Conservation (phyloP, 176 grass and related monocot genomes). For the Thinopyrum elongatum region DNA sequence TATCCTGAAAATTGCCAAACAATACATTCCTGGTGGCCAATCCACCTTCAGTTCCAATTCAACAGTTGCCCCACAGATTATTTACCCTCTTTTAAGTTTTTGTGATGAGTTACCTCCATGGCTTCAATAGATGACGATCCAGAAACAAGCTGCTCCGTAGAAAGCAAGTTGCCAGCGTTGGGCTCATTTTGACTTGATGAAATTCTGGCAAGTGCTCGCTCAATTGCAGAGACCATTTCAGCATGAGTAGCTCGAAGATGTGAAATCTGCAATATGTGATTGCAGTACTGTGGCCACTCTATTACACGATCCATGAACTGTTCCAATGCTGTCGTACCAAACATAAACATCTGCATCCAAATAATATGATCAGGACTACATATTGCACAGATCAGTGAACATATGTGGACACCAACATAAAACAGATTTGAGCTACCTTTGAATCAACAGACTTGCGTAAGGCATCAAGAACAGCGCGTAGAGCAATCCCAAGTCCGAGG, state of each 20-base stretch:
- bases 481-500: slow-evolving; percentile 66
- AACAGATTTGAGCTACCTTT: slow-evolving; percentile 44
- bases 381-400: neutral
- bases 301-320: slow-evolving; percentile 81
- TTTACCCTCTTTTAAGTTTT: neutral
- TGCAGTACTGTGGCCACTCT: slow-evolving; percentile 89
- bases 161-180: slow-evolving; percentile 38
- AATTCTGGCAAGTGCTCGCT: slow-evolving; percentile 65
- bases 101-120: slow-evolving; percentile 55
- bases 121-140: slow-evolving; percentile 50
- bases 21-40: neutral
- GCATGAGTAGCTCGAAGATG: slow-evolving; percentile 75
- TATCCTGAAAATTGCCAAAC: slow-evolving; percentile 12
- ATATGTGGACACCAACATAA: slow-evolving; percentile 3
- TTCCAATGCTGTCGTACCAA: slow-evolving; percentile 77
- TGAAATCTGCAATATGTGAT: slow-evolving; percentile 96
- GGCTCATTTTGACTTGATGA: slow-evolving; percentile 84
- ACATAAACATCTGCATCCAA: slow-evolving; percentile 88
- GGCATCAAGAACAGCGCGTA: slow-evolving; percentile 83
- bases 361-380: slow-evolving; percentile 22
- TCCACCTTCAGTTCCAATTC: slow-evolving; percentile 21
- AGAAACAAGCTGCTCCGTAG: slow-evolving; percentile 63
- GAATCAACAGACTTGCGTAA: slow-evolving; percentile 89
- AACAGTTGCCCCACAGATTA: slow-evolving; percentile 15
- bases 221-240: slow-evolving; percentile 73